Percentiles rank a stretch among this genome's conserved stretches.
Conservation (phyloP, 345 rosid genomes). For the Cochlearia excelsa region DNA sequence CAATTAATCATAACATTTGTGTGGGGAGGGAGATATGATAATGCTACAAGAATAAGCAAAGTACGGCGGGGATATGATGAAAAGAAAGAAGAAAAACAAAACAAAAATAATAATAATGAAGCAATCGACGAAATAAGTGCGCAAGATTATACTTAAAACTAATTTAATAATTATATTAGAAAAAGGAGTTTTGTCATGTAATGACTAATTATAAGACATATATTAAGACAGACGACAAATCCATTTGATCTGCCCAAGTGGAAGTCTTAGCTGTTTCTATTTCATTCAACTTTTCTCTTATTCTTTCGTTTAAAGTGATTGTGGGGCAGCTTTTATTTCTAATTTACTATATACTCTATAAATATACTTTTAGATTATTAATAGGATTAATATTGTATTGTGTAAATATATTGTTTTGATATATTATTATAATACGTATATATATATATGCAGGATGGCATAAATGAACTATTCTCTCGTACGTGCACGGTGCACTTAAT, state of each 20-base stretch:
- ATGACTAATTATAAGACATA: slow-evolving; percentile 31
- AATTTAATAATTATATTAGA: slow-evolving; percentile 15
- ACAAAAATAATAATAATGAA: slow-evolving; percentile 27
- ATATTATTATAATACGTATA: no score
- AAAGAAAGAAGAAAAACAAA: slow-evolving; percentile 17
- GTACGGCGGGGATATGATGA: slow-evolving; percentile 38
- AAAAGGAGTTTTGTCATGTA: slow-evolving; percentile 33
- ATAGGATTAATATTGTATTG: no score
- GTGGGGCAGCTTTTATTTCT: slow-evolving; percentile 36
- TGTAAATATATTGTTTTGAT: no score
- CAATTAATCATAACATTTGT: slow-evolving; percentile 23
- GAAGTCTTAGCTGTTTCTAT: slow-evolving; percentile 39
- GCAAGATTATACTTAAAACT: slow-evolving; percentile 14
- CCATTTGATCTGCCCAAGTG: slow-evolving; percentile 32
- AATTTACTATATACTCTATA: slow-evolving; percentile 8
- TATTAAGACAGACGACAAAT: slow-evolving; percentile 36
- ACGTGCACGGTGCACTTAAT: no score
- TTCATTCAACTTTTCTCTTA: slow-evolving; percentile 11
- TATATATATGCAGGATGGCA: no score
- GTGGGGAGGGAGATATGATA: slow-evolving; percentile 22
- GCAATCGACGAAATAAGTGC: slow-evolving; percentile 38
- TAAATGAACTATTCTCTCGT: no score
- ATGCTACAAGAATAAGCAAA: slow-evolving; percentile 33
- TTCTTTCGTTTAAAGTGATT: slow-evolving; percentile 18
- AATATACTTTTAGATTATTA: not conserved